Percentiles rank a stretch among this genome's conserved stretches.
These are phyloP conservation scores for Penicillium odoratum DNA, from an alignment of 495 filamentous ascomycete genomes.

Conservation along the genomic window DNA sequence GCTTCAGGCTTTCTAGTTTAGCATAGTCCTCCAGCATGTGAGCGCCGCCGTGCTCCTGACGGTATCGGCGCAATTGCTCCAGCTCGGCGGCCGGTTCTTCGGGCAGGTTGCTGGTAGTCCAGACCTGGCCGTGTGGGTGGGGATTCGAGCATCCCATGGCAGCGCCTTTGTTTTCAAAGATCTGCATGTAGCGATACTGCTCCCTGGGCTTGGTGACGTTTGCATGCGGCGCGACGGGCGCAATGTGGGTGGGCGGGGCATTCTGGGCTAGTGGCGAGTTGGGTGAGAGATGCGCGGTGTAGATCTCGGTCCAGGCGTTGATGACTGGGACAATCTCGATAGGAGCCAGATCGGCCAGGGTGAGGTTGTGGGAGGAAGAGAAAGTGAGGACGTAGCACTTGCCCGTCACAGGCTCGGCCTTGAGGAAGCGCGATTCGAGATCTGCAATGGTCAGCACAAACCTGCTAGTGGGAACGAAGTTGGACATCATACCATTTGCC, in stretches of 20 bases:
- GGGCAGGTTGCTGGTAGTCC: slow-evolving; percentile 86
- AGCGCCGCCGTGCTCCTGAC: slow-evolving; percentile 63
- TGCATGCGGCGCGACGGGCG: slow-evolving; percentile 48
- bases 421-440: slow-evolving; percentile 75
- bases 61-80: slow-evolving; percentile 73
- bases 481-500: slow-evolving; percentile 44
- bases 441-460: slow-evolving; percentile 41
- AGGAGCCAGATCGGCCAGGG: slow-evolving; percentile 79
- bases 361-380: slow-evolving; percentile 84
- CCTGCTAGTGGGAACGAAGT: slow-evolving; percentile 1
- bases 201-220: slow-evolving; percentile 57
- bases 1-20: slow-evolving; percentile 73
- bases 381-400: slow-evolving; percentile 98
- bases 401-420: slow-evolving; percentile 82
- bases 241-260: slow-evolving; percentile 46
- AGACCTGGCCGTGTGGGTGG: slow-evolving; percentile 94
- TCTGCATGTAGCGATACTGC: slow-evolving; percentile 97
- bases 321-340: slow-evolving; percentile 73
- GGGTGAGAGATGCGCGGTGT: slow-evolving; percentile 74
- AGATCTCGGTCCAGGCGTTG: slow-evolving; percentile 85
- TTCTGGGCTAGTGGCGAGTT: slow-evolving; percentile 61
- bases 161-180: slow-evolving; percentile 97
- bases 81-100: slow-evolving; percentile 85
- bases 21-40: slow-evolving; percentile 87
- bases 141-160: slow-evolving; percentile 99